Base-by-base conservation (phyloP, 331 rosid genomes). In the Arachis monticola region DNA sequence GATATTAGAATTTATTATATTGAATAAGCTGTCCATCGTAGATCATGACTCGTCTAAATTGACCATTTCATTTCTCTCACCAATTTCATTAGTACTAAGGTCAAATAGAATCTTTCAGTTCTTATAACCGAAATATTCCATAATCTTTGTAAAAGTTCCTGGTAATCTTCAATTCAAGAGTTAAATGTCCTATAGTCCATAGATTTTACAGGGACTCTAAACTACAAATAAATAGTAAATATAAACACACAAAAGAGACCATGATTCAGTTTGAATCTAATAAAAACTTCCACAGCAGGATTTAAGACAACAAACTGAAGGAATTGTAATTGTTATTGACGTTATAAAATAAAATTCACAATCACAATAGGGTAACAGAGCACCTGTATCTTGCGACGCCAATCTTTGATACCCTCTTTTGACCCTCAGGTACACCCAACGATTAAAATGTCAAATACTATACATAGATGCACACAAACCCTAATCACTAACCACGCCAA, bases 341-440 rank as follows among this genome's bases (percentile, higher is more conserved):
- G 57, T 64, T 3, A 67, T 7, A 64, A 11, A 57, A 64, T 51
- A 13, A 80, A 77, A 35, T 31, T 17, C 11, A 27, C 30, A 27
- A 27, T 27, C 30, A 13, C 59, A 67, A 53, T 38, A 31, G 27
- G 44, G 64, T 69, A 76, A 27, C 30, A 69, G 3, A 30, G 48
- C 77, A 95, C 99, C 99, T 95, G 99, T 66, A 85, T 87, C 66
- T 92, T 90, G 78, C 99, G 79, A 48, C 90, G 88, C 96, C 78
- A 86, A 83, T 95, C 99, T 83, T 92, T 97, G 2, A 92, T 63
- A 56, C 85, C 97, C 80, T 95, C 99, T 72, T 95, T 95, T n/a
- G n/a, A n/a, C n/a, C n/a, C n/a, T n/a, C n/a, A n/a, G n/a, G n/a
- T n/a, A n/a, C n/a, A n/a, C n/a, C n/a, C n/a, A n/a, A n/a, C n/a